These are phyloP conservation scores for Aspergillus sp. DNA, from an alignment of 2,329 filamentous ascomycete genomes.

Conservation along the genomic window DNA sequence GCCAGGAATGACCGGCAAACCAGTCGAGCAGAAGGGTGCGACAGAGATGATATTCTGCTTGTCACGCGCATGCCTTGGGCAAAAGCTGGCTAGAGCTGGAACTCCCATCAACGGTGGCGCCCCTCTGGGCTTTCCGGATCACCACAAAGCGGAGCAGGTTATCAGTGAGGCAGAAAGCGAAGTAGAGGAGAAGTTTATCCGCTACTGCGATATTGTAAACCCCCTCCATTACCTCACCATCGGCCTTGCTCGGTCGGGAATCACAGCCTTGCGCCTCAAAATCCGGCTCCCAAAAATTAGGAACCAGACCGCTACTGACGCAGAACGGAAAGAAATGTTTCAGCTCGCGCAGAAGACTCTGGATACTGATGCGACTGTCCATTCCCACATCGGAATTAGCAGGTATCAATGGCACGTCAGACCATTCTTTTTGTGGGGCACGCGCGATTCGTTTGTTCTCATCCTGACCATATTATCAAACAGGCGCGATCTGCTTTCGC, in stretches of 20 bases:
- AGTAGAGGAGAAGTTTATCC: constrained; percentile 34
- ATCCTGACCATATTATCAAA: constrained; percentile 13
- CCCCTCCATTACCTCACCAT: constrained; percentile 45
- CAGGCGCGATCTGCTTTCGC: background rate
- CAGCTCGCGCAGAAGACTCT: background rate
- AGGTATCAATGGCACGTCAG: constrained; percentile 46
- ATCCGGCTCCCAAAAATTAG: constrained; percentile 40
- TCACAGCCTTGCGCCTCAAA: constrained; percentile 44
- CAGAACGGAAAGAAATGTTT: background rate
- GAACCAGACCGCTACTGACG: background rate
- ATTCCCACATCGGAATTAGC: constrained; percentile 36
- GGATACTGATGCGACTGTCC: constrained; percentile 34
- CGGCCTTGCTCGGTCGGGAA: constrained; percentile 43
- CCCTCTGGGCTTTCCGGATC: constrained; percentile 11
- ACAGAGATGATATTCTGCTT: constrained; percentile 47
- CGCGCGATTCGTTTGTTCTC: constrained; percentile 32
- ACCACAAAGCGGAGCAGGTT: constrained; percentile 12
- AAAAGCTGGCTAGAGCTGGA: no score
- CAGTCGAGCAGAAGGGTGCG: constrained; percentile 39
- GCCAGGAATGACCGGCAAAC: constrained; percentile 41
- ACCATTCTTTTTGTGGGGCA: constrained; percentile 51
- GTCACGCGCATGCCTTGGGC: constrained; percentile 13
- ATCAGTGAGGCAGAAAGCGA: constrained; percentile 32
- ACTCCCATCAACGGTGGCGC: background rate
- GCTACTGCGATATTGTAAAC: constrained; percentile 36